Base-by-base conservation (phyloP, 1,284 basidiomycete genomes). In the Leccinum pachyderme region DNA sequence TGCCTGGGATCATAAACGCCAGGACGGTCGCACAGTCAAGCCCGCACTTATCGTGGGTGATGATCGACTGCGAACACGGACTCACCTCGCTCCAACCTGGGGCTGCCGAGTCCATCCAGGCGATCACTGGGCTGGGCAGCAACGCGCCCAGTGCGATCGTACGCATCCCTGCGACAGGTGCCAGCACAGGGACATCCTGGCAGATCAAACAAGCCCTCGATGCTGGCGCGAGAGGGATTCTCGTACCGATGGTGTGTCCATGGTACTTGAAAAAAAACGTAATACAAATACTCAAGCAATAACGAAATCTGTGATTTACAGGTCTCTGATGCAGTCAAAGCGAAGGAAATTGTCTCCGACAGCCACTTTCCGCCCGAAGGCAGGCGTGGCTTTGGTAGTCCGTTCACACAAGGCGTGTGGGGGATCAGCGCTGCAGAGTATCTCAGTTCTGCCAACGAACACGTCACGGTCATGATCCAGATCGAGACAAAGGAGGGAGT, bases 131-230 rank as follows among this genome's bases (percentile, higher is more conserved):
- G 7, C 65, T 80, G 2, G 73, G 73, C 2, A 60, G 59, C 5
- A 58, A 61, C 32, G 77, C 75, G 4, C 80, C 81, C 0, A 84
- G 79, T 61, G 70, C 78, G n/a, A 61, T 86, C 29, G 80, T 86
- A 7, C 69, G 84, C 24, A 79, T 87, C 48, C 81, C 84, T 7
- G 82, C 83, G 6, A 86, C 84, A 1, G 84, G 83, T 0, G 65
- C 75, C 28, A 78, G 76, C 41, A 70, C 74, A 1, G 78, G 82
- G 56, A 80, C 79, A 1, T 75, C 74, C 52, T 86, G 84, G 84
- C 84, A 86, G 68, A 84, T 87, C 67, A 87, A 87, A 70, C 75
- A 83, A 56, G 84, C 79, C 2, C 75, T 87, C 33, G 84, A 87
- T 64, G 81, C 81, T 0, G 84, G 84, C 8, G 84, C 83, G 15